A percentile compares a stretch with the other conserved stretches of the same genome.
Conservation (phyloP, 495 filamentous ascomycete species). For the Cercophora samala region DNA sequence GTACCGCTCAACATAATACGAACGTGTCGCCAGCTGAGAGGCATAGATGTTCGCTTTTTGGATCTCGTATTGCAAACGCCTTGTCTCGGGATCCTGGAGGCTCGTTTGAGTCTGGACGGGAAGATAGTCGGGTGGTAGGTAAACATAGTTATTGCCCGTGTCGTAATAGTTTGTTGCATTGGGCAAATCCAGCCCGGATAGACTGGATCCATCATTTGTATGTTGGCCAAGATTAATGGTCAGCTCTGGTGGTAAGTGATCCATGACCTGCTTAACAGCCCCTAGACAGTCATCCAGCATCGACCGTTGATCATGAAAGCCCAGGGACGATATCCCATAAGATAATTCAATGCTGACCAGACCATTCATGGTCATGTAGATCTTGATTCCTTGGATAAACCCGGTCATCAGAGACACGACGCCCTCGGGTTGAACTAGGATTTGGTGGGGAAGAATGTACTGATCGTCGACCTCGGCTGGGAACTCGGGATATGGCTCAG, state of each 20-base stretch:
- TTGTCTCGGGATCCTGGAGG: constrained; percentile 32
- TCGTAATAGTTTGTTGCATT: constrained; percentile 15
- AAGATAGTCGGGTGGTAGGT: constrained; percentile 37
- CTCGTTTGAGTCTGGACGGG: constrained; percentile 26
- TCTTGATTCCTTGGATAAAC: constrained; percentile 71
- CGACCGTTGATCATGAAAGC: constrained; percentile 67
- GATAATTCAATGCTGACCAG: constrained; percentile 68
- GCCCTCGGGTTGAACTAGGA: constrained; percentile 60
- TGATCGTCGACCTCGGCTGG: constrained; percentile 78
- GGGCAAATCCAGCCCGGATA: not conserved
- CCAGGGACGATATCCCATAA: constrained; percentile 65
- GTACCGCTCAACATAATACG: constrained; percentile 79
- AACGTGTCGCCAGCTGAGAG: constrained; percentile 69
- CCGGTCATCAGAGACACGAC: constrained; percentile 62
- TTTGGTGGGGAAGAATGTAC: constrained; percentile 61
- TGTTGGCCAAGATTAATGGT: constrained; percentile 43
- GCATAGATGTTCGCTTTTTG: constrained; percentile 81
- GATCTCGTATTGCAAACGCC: constrained; percentile 70
- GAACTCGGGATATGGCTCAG: constrained; percentile 73
- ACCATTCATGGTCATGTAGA: constrained; percentile 67
- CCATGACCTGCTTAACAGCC: constrained; percentile 57
- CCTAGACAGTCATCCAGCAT: constrained; percentile 60
- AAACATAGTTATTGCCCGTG: constrained; percentile 28
- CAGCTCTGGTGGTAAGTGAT: constrained; percentile 59
- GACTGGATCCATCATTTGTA: constrained; percentile 5